phyloP scores from a whole-genome alignment of 2,329 filamentous ascomycete species.

The Phymatotrichopsis omnivora region DNA sequence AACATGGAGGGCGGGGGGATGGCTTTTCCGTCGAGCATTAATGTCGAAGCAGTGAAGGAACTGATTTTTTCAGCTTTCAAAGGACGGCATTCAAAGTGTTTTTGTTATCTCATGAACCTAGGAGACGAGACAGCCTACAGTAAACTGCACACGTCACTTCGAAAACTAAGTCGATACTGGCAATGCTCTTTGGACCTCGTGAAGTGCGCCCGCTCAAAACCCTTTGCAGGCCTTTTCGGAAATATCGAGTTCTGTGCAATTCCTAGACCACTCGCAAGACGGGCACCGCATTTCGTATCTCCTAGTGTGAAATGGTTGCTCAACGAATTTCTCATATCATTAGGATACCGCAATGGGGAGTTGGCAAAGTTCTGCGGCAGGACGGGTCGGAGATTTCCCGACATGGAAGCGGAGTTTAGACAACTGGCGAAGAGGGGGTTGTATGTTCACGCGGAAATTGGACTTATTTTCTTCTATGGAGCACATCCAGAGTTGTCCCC shows the following conservation, averaged over 20 bases:
- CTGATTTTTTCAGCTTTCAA: background rate
- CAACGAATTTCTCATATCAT: conserved; percentile 5
- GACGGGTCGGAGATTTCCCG: background rate
- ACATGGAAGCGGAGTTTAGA: background rate
- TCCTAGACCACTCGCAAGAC: background rate
- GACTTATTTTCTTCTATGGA: conserved; percentile 3
- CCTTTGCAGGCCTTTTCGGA: background rate
- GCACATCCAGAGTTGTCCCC: conserved; percentile 2
- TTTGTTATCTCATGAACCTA: background rate
- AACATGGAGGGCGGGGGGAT: background rate
- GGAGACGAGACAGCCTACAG: background rate
- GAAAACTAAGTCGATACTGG: conserved; percentile 3
- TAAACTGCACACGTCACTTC: background rate
- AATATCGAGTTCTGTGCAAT: conserved; percentile 1
- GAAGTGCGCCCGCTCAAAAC: background rate
- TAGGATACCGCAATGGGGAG: background rate
- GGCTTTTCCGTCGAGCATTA: background rate
- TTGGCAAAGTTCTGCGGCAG: background rate
- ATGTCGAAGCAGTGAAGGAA: background rate
- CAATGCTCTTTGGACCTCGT: background rate
- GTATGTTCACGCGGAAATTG: conserved; percentile 5
- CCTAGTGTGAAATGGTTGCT: background rate
- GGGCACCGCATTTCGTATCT: background rate
- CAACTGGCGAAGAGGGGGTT: background rate
- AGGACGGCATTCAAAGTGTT: background rate